Evolutionary conservation across 306 rosid genomes (phyloP), one percentile per base, ranked within the genome.

Genomic region (Fragaria ananassa): DNA sequence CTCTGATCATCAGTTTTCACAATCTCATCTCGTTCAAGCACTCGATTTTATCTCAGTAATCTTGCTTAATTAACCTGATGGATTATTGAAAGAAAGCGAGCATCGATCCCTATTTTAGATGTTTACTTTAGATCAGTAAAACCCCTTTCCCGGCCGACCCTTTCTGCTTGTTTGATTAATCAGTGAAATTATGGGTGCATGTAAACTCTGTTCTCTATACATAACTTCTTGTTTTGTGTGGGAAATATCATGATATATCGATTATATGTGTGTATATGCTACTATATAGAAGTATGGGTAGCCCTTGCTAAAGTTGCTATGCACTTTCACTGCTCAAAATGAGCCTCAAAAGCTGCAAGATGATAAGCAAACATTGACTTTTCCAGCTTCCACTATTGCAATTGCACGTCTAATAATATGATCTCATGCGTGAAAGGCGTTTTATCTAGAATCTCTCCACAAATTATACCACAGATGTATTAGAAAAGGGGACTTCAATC

Each of bases 261-360:
- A 41, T 41, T 8, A 41, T 41, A 41, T 41, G 5, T 39, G 42
- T 27, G 13, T 56, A 27, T 11, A 4, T 25, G 3, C 31, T 60
- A 29, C 9, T 61, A 29, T 12, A 15, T 7, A 62, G 71, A 18
- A 37, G 79, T 68, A 74, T 74, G 83, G 79, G 80, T 49, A 10
- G 71, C 75, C 78, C 69, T 63, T 51, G 4, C n/a, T n/a, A n/a
- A n/a, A n/a, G n/a, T n/a, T n/a, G n/a, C 14, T 17, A 9, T 42
- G 23, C 45, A 54, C 68, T 31, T 15, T 35, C 45, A 63, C 45
- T 37, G 3, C 47, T 66, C 57, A 77, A 77, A 77, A 66, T 29
- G 66, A 56, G 78, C 81, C 66, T 47, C 69, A 64, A 77, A 81
- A 66, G 79, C 71, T 77, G 81, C 81, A 45, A 65, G 58, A 46